Base-by-base conservation (phyloP, 1,284 basidiomycete species). In the Rhodotorula sp. region DNA sequence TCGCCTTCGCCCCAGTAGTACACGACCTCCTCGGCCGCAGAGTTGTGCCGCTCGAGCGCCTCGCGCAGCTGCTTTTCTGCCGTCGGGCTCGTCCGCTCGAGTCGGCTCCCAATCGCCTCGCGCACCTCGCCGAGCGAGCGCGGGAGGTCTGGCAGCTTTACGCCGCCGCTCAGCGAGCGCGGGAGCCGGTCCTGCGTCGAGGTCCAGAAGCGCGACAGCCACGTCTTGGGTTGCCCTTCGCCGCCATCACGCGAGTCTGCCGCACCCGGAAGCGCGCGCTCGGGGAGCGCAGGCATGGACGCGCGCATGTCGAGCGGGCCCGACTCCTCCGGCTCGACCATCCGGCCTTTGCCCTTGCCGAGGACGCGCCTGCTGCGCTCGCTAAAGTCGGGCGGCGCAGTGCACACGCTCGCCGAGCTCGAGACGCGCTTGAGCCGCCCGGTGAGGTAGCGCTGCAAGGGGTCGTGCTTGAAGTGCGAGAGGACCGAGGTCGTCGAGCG, bases 1-100 rank as follows among this genome's bases (percentile, higher is more conserved):
- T 76, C 75, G 7, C 57, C 59, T 27, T 67, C 66, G 4, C 66
- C 69, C 74, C 74, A 75, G n/a, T 71, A 67, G 42, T n/a, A 52
- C 63, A 65, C 60, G 46, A 64, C 34, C 54, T 53, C 27, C 46
- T 23, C 63, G n/a, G 14, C 50, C 66, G 57, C 61, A 19, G 61
- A 59, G 5, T 73, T 65, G 48, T 72, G 67, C 63, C 62, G 55
- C 1, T 42, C 17, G n/a, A 75, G 46, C 48, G 68, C 58, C 12
- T 45, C 9, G 21, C 41, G 52, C 45, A 73, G 41, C 25, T 45
- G 57, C 0, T 56, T 60, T 25, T 58, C 46, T 3, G 64, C 74
- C 14, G 34, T 56, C 19, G 54, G 34, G n/a, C 42, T 54, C 46
- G 50, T 48, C 13, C 63, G 48, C 9, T 42, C 53, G 9, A 42